Conservation (phyloP, 805 yeast genomes). For the Hanseniaspora nectarophila region DNA sequence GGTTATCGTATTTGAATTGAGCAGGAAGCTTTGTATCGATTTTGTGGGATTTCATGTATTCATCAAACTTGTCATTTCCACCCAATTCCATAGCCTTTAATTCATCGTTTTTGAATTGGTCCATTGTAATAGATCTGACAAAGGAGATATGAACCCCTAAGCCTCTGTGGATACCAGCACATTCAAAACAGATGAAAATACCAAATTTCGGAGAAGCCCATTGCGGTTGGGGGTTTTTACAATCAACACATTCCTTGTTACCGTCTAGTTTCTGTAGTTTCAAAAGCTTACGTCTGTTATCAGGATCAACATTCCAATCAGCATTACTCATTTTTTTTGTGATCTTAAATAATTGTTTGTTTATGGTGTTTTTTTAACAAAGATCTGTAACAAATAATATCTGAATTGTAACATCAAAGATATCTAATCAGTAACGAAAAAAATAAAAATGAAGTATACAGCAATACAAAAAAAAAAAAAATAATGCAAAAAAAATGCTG, state of each 20-base stretch:
- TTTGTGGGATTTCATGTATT: conserved; percentile 62
- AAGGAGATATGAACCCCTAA: conserved; percentile 94
- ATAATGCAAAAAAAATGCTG: too few species aligned
- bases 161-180: conserved; percentile 95
- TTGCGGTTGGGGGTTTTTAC: conserved; percentile 92
- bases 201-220: conserved; percentile 99
- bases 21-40: conserved; percentile 53
- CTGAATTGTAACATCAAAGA: too few species aligned
- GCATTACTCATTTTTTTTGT: conserved; percentile 27
- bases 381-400: too few species aligned
- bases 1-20: conserved; percentile 68
- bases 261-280: conserved; percentile 70
- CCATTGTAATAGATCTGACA: conserved; percentile 96
- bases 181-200: conserved; percentile 89
- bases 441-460: too few species aligned
- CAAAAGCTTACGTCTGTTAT: conserved; percentile 65
- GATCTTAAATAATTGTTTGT: not conserved
- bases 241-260: conserved; percentile 85
- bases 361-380: too few species aligned
- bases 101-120: conserved; percentile 92
- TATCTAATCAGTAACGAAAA: too few species aligned
- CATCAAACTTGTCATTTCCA: conserved; percentile 68
- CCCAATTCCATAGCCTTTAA: conserved; percentile 84
- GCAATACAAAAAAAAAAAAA: too few species aligned
- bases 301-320: conserved; percentile 88